Evolutionary conservation across 2,329 filamentous ascomycete genomes (phyloP).

Genomic region (Diaporthe amygdali): DNA sequence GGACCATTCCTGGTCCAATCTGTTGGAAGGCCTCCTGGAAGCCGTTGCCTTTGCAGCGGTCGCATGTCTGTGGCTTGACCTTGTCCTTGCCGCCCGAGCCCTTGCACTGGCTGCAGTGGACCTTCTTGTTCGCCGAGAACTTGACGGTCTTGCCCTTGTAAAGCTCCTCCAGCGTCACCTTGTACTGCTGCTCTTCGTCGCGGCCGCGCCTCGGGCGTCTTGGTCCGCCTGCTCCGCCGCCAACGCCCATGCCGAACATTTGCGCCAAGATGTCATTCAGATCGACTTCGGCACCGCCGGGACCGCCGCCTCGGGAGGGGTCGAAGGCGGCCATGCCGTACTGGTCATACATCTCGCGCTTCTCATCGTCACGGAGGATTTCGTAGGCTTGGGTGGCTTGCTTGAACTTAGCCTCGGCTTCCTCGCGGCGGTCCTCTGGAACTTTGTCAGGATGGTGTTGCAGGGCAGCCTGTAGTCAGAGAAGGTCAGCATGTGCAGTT

Average conservation of each 20-base stretch:
- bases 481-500: constrained; percentile 23
- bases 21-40: constrained; percentile 78
- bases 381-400: constrained; percentile 93
- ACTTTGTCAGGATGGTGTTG: constrained; percentile 96
- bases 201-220: constrained; percentile 72
- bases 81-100: constrained; percentile 91
- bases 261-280: constrained; percentile 91
- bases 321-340: constrained; percentile 98
- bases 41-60: constrained; percentile 83
- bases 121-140: constrained; percentile 93
- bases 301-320: constrained; percentile 65
- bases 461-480: constrained; percentile 71
- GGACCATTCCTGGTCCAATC: constrained; percentile 85
- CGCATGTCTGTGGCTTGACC: constrained; percentile 82
- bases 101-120: constrained; percentile 86
- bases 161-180: constrained; percentile 89
- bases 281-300: constrained; percentile 75
- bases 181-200: constrained; percentile 89
- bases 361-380: constrained; percentile 95
- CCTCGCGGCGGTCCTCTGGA: constrained; percentile 80
- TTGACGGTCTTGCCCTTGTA: constrained; percentile 99
- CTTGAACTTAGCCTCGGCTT: constrained; percentile 93
- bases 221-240: constrained; percentile 59
- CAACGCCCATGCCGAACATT: constrained; percentile 84
- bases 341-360: constrained; percentile 87